A percentile compares a stretch with the other conserved stretches of the same genome.
These are phyloP conservation scores for Wickerhamiella occidentalis DNA, from an alignment of 805 yeast species.

Conservation along the genomic window DNA sequence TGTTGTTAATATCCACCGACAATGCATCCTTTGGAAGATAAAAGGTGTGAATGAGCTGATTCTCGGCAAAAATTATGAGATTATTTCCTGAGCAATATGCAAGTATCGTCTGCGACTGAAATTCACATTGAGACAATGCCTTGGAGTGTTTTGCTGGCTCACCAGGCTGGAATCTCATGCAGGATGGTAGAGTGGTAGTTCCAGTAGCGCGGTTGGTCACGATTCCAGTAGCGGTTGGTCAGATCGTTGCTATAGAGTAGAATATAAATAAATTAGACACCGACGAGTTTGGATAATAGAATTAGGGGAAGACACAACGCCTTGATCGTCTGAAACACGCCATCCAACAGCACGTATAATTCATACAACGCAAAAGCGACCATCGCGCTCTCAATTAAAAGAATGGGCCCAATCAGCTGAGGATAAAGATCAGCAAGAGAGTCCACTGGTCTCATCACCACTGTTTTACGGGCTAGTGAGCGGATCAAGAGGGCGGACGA, in stretches of 20 bases:
- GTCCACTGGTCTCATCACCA: conserved; percentile 23
- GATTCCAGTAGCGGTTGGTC: too few species aligned
- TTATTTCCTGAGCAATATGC: conserved; percentile 81
- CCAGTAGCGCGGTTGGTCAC: neutral
- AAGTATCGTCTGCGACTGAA: conserved; percentile 54
- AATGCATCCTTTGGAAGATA: conserved; percentile 55
- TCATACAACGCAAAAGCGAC: conserved; percentile 25
- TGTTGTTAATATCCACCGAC: conserved; percentile 50
- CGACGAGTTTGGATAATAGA: conserved; percentile 17
- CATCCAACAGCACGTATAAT: conserved; percentile 23
- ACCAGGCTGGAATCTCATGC: conserved; percentile 53
- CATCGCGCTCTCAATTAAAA: conserved; percentile 21
- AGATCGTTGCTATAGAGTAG: too few species aligned
- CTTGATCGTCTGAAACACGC: conserved; percentile 21
- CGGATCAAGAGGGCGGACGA: conserved; percentile 3
- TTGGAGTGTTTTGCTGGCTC: conserved; percentile 53
- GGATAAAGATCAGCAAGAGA: conserved; percentile 23
- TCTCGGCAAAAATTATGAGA: conserved; percentile 50
- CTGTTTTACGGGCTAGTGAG: conserved; percentile 18
- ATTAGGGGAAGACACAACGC: conserved; percentile 24
- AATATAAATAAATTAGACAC: conserved; percentile 2
- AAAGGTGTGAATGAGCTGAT: conserved; percentile 56
- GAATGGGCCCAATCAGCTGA: conserved; percentile 18
- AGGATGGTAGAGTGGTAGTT: neutral
- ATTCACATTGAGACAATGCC: conserved; percentile 45